Conservation (phyloP, 164 flowering plant species). For the Taxillus chinensis region DNA sequence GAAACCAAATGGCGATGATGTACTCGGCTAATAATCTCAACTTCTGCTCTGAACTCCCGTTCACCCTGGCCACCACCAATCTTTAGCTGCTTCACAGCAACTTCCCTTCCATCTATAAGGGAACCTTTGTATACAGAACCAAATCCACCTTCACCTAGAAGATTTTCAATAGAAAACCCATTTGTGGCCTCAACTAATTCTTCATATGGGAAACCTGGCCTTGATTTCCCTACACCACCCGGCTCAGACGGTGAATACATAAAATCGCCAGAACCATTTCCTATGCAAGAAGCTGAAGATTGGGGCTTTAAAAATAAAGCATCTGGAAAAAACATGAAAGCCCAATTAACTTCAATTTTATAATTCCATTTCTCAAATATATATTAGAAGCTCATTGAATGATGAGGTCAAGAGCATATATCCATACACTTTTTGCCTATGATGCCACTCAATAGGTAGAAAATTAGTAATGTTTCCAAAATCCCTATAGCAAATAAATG, state of each 20-base stretch:
- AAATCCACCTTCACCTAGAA: constrained; percentile 59
- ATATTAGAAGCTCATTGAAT: not conserved
- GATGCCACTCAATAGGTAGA: not conserved
- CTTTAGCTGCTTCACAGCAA: constrained; percentile 54
- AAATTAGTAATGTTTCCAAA: not conserved
- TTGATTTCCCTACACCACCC: constrained; percentile 32
- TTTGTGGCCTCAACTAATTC: constrained; percentile 38
- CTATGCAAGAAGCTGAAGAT: constrained; percentile 17
- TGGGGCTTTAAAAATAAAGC: constrained; percentile 29
- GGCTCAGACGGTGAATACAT: constrained; percentile 24
- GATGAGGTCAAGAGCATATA: not conserved
- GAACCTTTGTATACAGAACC: constrained; percentile 55
- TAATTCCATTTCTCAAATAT: not conserved
- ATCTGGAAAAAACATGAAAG: constrained; percentile 22
- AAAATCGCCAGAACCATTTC: constrained; percentile 23
- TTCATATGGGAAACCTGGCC: constrained; percentile 40
- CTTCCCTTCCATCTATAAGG: constrained; percentile 37
- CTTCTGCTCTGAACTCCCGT: constrained; percentile 56
- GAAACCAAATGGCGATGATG: constrained; percentile 61
- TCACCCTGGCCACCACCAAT: constrained; percentile 55
- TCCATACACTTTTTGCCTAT: not conserved
- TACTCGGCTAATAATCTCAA: constrained; percentile 51
- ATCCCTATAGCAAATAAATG: not conserved
- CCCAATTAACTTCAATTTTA: not conserved
- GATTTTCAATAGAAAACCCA: constrained; percentile 34